Base-by-base conservation (phyloP, 2,329 filamentous ascomycete species). In the Fusarium odoratissimum region DNA sequence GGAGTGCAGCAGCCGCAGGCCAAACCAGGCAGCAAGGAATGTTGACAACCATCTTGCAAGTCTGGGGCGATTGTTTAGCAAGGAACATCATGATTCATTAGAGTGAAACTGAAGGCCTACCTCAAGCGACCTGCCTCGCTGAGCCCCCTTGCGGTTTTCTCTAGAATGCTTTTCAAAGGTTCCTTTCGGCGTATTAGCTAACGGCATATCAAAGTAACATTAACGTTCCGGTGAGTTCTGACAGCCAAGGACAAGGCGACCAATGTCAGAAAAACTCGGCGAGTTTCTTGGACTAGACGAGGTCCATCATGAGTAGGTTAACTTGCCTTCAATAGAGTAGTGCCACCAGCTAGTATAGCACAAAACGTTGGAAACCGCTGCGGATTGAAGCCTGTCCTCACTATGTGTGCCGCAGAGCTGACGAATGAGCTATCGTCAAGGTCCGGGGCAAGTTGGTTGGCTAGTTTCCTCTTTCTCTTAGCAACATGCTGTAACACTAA, bases 321-420 rank as follows among this genome's bases (percentile, higher is more conserved):
- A 76, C 84, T 75, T 81, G 88, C 89, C 84, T 90, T 85, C n/a
- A 91, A 77, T n/a, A 91, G 78, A 30, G 89, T 90, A 70, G 86
- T 87, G 42, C 89, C 89, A 38, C 90, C 90, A 42, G 89, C 86
- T 14, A 91, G 80, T 11, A 85, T 83, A 12, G 89, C 90, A 77
- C 90, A 91, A 77, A 91, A 91, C 8, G 89, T 84, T 46, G 90
- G 89, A 75, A 91, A 91, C 13, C 89, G 84, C 67, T 86, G 86
- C 61, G 83, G 81, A 48, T 89, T 87, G 21, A 91, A 80, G 6
- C 88, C 89, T 12, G 84, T 84, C 44, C 80, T 81, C 38, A 91
- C 77, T 63, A 89, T 86, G 38, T 78, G 74, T n/a, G 76, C 69
- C 10, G 77, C 77, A 48, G 81, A 80, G 19, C 75, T 78, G 21